These are phyloP conservation scores for Pyricularia grisea DNA, from an alignment of 2,329 filamentous ascomycete species.

Conservation along the genomic window DNA sequence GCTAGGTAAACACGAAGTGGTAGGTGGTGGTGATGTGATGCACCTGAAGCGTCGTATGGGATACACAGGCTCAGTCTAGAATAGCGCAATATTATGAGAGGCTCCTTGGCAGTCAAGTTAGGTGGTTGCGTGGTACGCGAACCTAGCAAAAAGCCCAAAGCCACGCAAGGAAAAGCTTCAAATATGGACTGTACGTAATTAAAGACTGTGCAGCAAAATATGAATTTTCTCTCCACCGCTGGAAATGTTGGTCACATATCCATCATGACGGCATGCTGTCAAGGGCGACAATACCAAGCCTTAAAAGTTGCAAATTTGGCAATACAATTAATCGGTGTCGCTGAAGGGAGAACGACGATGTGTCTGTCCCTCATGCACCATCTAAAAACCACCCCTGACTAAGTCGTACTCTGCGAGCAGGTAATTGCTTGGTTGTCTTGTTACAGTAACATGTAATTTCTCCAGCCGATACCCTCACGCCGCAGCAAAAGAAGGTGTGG, in stretches of 20 bases:
- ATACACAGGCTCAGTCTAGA: neutral
- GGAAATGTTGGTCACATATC: neutral
- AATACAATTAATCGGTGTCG: neutral
- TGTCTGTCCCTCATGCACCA: neutral
- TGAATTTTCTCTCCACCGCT: neutral
- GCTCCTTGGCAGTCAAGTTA: neutral
- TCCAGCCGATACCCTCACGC: neutral
- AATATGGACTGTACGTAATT: too few species aligned
- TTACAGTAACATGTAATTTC: neutral
- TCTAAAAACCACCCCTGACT: neutral
- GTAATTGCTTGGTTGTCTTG: neutral
- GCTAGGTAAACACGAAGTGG: neutral
- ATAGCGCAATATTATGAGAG: neutral
- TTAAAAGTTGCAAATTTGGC: neutral
- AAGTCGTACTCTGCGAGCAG: neutral
- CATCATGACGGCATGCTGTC: neutral
- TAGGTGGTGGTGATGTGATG: neutral
- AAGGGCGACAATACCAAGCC: neutral
- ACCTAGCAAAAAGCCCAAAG: neutral
- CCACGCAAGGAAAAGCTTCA: neutral
- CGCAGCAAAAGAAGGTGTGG: neutral
- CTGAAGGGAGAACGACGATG: neutral
- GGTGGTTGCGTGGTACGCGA: neutral
- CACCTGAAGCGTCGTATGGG: neutral
- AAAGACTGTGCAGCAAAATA: neutral